Conservation (phyloP, 2,329 filamentous ascomycete species). For the Periconia sp. region DNA sequence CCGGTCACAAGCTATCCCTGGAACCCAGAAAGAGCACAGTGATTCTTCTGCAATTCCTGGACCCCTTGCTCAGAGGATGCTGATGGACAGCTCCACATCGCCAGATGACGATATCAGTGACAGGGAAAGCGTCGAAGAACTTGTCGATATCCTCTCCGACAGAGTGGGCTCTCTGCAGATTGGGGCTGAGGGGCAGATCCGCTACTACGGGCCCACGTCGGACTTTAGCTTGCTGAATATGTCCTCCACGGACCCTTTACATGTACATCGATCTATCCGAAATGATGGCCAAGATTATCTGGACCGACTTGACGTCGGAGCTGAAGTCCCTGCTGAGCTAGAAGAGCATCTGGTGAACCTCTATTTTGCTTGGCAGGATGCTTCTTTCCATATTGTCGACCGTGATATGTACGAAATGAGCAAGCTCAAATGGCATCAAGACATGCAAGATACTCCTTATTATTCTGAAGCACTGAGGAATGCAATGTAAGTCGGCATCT, state of each 20-base stretch:
- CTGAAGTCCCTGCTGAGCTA: not conserved
- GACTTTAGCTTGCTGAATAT: not conserved
- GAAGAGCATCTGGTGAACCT: conserved; percentile 1
- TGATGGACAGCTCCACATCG: too few relatives aligned
- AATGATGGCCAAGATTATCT: conserved; percentile 3
- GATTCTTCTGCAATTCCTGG: too few relatives aligned
- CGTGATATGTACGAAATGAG: too few relatives aligned
- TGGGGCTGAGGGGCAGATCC: not conserved
- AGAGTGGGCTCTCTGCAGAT: conserved; percentile 2
- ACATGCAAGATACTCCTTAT: too few relatives aligned
- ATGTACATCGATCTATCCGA: not conserved
- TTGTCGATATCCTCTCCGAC: conserved; percentile 1
- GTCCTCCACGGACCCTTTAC: not conserved
- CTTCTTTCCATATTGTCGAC: too few relatives aligned
- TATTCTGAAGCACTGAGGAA: too few relatives aligned
- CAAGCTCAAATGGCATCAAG: too few relatives aligned
- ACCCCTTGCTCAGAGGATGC: too few relatives aligned
- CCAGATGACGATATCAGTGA: not conserved
- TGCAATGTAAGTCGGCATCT: too few relatives aligned
- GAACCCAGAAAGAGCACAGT: too few relatives aligned
- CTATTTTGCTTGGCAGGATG: conserved; percentile 3
- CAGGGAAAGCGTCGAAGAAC: not conserved
- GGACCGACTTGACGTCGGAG: conserved; percentile 1
- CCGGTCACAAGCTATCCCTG: too few relatives aligned
- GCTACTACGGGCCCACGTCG: conserved; percentile 2